Conservation (phyloP, 495 filamentous ascomycete species). For the Penicillium robsamsonii region DNA sequence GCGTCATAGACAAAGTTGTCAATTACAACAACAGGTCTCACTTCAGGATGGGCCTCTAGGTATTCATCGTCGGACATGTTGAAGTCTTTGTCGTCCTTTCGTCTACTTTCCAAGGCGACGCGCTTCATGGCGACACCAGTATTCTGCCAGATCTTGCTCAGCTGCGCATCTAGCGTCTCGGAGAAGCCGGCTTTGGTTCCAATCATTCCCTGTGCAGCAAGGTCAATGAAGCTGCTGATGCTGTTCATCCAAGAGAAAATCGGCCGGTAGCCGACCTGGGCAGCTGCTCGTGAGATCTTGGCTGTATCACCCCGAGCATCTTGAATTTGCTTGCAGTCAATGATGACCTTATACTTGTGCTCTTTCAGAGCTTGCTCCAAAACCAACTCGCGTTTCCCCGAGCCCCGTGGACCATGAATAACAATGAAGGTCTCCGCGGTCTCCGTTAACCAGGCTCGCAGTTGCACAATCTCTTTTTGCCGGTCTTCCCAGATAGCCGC, state of each 20-base stretch:
- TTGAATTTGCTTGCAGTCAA: conserved; percentile 92
- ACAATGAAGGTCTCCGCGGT: conserved; percentile 91
- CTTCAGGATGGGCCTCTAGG: conserved; percentile 85
- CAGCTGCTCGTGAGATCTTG: conserved; percentile 78
- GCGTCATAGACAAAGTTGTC: conserved; percentile 86
- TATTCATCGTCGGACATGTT: conserved; percentile 80
- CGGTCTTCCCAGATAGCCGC: conserved; percentile 86
- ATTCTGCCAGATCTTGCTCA: conserved; percentile 89
- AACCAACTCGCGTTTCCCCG: conserved; percentile 85
- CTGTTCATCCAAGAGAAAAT: conserved; percentile 97
- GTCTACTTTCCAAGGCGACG: conserved; percentile 65
- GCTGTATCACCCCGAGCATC: conserved; percentile 89
- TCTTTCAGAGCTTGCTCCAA: conserved; percentile 78
- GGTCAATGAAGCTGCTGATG: conserved; percentile 84
- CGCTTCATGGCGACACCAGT: conserved; percentile 75
- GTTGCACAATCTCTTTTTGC: conserved; percentile 71
- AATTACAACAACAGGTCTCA: conserved; percentile 80
- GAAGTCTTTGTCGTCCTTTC: conserved; percentile 71
- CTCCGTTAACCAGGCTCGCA: conserved; percentile 84
- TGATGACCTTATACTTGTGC: conserved; percentile 74
- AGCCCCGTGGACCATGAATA: conserved; percentile 86
- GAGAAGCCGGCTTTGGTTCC: conserved; percentile 94
- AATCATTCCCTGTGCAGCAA: conserved; percentile 90
- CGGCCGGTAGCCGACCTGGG: conserved; percentile 85
- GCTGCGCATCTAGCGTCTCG: conserved; percentile 86